Evolutionary conservation across 495 filamentous ascomycete species (phyloP).

Genomic region (Talaromyces ruber): DNA sequence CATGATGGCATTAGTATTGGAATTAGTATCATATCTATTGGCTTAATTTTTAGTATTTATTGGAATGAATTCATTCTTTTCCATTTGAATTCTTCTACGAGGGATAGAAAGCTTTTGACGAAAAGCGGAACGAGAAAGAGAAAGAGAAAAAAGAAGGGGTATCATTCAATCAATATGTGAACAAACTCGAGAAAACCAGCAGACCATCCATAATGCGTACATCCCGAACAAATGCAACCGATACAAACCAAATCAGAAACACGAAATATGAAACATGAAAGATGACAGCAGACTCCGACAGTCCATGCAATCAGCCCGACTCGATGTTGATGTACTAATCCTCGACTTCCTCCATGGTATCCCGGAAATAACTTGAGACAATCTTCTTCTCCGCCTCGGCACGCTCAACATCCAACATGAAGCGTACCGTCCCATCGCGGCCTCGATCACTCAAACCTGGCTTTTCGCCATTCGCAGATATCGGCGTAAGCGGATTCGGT

Average conservation of each 20-base stretch:
- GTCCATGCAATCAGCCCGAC: neutral
- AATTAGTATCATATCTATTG: neutral
- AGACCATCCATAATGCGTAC: neutral
- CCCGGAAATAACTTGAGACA: constrained; percentile 60
- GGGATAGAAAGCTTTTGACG: neutral
- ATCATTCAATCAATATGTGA: neutral
- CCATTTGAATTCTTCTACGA: neutral
- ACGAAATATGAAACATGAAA: neutral
- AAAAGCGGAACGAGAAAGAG: neutral
- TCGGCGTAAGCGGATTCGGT: constrained; percentile 27
- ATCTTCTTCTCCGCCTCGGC: constrained; percentile 61
- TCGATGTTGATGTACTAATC: constrained; percentile 11
- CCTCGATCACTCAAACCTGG: constrained; percentile 42
- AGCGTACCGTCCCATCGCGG: constrained; percentile 73
- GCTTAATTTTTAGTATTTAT: neutral
- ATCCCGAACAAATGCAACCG: neutral
- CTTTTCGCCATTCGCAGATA: constrained; percentile 37
- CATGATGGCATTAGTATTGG: neutral
- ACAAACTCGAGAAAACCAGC: neutral
- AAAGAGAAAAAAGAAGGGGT: neutral
- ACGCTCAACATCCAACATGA: constrained; percentile 76
- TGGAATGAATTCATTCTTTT: neutral
- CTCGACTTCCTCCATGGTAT: constrained; percentile 65
- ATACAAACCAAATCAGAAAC: constrained; percentile 47
- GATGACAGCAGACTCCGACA: neutral